These are phyloP conservation scores for Coemansia sp. DNA, from an alignment of 192 early-diverging fungal genomes.

Conservation along the genomic window DNA sequence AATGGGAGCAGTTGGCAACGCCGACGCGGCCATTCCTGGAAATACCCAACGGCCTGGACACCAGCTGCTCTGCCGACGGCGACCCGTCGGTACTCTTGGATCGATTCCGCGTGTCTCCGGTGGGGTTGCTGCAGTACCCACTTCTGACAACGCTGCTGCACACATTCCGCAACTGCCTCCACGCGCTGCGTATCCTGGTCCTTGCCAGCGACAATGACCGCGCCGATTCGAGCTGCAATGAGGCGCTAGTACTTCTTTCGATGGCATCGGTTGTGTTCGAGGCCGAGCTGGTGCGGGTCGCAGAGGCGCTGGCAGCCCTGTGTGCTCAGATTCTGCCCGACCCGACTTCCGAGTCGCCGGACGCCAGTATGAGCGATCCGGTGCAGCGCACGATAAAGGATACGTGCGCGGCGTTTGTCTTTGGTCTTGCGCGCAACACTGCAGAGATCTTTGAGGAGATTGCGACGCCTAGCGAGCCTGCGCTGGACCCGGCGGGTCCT, in stretches of 20 bases:
- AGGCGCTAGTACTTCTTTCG: conserved; percentile 17
- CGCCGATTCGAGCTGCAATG: background rate
- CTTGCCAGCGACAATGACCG: conserved; percentile 21
- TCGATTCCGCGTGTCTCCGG: conserved; percentile 32
- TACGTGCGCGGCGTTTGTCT: conserved; percentile 31
- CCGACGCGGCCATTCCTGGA: conserved; percentile 27
- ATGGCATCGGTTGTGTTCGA: conserved; percentile 40
- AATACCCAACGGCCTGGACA: conserved; percentile 4
- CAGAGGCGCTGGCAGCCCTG: conserved; percentile 14
- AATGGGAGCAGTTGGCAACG: conserved; percentile 35
- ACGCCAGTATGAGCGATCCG: no score
- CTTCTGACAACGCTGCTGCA: conserved; percentile 33
- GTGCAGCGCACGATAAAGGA: conserved; percentile 3
- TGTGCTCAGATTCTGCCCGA: background rate
- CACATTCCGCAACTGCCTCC: conserved; percentile 36
- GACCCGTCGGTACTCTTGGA: conserved; percentile 16
- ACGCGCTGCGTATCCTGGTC: conserved; percentile 40
- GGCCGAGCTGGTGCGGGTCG: conserved; percentile 28
- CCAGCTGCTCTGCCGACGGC: background rate
- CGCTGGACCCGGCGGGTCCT: background rate
- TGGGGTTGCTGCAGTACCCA: conserved; percentile 43
- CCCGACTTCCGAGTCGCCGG: background rate
- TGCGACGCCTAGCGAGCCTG: conserved; percentile 24
- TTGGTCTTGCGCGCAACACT: conserved; percentile 37
- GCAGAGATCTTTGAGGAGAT: conserved; percentile 44